These are phyloP conservation scores for Aspergillus jensenii DNA, from an alignment of 2,329 filamentous ascomycete species.

Conservation along the genomic window DNA sequence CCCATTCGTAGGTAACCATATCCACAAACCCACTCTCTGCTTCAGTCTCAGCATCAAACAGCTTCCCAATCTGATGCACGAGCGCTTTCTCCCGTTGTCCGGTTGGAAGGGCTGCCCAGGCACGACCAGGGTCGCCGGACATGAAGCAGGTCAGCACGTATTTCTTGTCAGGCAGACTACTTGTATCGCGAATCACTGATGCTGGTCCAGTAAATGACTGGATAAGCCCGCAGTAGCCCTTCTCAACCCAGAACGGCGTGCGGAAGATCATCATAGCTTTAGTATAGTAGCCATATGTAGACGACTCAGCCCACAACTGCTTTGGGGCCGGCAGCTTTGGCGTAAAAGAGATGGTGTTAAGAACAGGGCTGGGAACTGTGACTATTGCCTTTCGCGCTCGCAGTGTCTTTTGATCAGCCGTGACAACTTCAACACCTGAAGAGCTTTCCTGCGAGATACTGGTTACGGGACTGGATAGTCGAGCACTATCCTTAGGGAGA, in stretches of 20 bases:
- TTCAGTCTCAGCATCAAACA: constrained; percentile 8
- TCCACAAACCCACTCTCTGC: constrained; percentile 28
- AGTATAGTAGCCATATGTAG: constrained; percentile 49
- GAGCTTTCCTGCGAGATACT: constrained; percentile 6
- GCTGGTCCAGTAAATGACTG: constrained; percentile 50
- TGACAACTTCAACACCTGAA: background rate
- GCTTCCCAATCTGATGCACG: constrained; percentile 15
- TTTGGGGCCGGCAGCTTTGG: constrained; percentile 49
- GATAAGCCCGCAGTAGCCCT: constrained; percentile 48
- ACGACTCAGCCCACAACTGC: constrained; percentile 34
- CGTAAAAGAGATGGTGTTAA: constrained; percentile 48
- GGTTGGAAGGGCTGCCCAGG: constrained; percentile 26
- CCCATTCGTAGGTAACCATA: constrained; percentile 41
- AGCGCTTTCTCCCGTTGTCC: constrained; percentile 7
- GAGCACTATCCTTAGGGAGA: constrained; percentile 26
- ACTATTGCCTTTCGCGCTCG: constrained; percentile 49
- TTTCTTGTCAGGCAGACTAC: constrained; percentile 21
- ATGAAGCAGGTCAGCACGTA: constrained; percentile 45
- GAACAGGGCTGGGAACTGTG: constrained; percentile 49
- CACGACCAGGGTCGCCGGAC: constrained; percentile 34
- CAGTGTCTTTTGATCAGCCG: constrained; percentile 21
- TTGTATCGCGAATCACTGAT: constrained; percentile 48
- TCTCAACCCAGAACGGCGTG: constrained; percentile 47
- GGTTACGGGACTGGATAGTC: constrained; percentile 10
- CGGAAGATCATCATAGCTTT: constrained; percentile 51